Evolutionary conservation across 495 filamentous ascomycete genomes (phyloP).

Genomic region (Neurospora discreta): DNA sequence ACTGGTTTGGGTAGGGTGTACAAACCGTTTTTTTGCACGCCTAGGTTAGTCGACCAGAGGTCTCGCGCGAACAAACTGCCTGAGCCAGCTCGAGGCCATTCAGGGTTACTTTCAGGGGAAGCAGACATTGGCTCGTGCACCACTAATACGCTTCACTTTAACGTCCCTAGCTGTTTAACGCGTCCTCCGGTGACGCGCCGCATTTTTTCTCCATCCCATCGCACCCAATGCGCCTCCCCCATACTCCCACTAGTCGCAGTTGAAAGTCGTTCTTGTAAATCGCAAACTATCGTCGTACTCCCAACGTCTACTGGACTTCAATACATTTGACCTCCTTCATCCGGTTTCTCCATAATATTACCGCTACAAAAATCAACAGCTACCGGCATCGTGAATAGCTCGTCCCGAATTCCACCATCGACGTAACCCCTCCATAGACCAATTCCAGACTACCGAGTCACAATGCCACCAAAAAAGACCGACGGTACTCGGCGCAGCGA

Average conservation of each 20-base stretch:
- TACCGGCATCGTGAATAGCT: not conserved
- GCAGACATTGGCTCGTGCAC: not conserved
- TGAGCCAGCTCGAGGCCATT: not conserved
- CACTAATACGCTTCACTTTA: not conserved
- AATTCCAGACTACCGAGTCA: not conserved
- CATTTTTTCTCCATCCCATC: constrained; percentile 12
- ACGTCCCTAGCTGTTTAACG: not conserved
- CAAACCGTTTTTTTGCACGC: not conserved
- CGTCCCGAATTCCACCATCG: not conserved
- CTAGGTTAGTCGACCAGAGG: not conserved
- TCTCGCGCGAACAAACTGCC: not conserved
- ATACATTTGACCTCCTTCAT: not conserved
- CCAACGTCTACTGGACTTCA: not conserved
- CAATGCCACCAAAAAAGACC: constrained; percentile 30
- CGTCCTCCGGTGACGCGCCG: constrained; percentile 11
- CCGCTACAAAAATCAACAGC: not conserved
- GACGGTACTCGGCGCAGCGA: constrained; percentile 28
- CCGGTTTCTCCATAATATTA: not conserved
- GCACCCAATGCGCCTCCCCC: constrained; percentile 1
- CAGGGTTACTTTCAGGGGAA: not conserved
- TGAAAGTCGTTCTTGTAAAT: not conserved
- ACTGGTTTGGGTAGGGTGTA: not conserved
- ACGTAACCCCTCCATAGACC: not conserved
- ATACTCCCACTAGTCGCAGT: not conserved
- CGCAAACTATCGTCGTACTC: not conserved